Evolutionary conservation across 2,329 filamentous ascomycete genomes (phyloP).

Genomic region (Colletotrichum sp.): DNA sequence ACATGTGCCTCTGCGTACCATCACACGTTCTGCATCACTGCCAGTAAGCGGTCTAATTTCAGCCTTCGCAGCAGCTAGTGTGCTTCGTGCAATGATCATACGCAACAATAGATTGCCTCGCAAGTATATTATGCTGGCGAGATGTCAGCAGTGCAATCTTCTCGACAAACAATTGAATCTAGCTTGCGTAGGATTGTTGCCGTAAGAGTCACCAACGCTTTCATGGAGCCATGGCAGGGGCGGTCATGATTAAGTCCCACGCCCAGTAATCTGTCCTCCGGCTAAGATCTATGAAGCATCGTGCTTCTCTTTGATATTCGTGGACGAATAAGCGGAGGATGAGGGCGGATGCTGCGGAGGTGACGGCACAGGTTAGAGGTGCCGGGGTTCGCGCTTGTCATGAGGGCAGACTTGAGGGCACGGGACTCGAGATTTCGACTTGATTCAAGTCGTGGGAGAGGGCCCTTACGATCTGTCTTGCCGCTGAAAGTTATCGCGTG

Average conservation of each 20-base stretch:
- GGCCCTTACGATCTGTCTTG: neutral
- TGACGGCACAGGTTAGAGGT: neutral
- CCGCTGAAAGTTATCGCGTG: accelerated
- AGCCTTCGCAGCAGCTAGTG: too few species aligned
- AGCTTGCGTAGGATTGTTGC: too few species aligned
- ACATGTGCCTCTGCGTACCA: too few species aligned
- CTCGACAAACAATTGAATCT: too few species aligned
- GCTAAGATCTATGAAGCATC: neutral
- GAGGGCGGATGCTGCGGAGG: neutral
- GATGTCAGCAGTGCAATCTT: too few species aligned
- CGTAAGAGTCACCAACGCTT: too few species aligned
- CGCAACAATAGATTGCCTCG: too few species aligned
- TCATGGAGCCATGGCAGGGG: neutral
- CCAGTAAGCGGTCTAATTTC: too few species aligned
- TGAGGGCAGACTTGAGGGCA: neutral
- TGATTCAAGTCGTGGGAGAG: accelerated
- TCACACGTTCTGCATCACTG: too few species aligned
- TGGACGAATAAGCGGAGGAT: neutral
- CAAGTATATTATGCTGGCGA: too few species aligned
- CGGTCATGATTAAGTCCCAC: neutral
- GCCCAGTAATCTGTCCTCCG: too few species aligned
- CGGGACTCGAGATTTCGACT: neutral
- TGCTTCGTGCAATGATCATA: too few species aligned
- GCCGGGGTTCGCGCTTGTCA: neutral
- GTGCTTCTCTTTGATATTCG: neutral